Evolutionary conservation across 495 filamentous ascomycete species (phyloP).

Genomic region (Gamarada debralockiae): DNA sequence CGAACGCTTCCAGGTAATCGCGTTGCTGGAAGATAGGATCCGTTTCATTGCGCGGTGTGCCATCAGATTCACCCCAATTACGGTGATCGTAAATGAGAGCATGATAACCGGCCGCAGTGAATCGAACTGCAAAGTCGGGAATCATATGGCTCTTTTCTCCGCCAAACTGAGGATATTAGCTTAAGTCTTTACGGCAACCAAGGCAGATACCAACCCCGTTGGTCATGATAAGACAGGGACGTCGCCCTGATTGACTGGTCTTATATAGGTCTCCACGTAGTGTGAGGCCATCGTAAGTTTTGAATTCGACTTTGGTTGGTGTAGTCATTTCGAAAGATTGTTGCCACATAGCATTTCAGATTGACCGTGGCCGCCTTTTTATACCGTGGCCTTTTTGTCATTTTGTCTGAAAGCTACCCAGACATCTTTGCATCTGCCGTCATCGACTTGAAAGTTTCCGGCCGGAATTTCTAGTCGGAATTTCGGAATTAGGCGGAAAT

Average conservation of each 20-base stretch:
- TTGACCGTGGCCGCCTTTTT: too few relatives aligned
- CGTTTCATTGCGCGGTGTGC: slow-evolving; percentile 29
- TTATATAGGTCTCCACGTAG: neutral
- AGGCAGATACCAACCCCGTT: neutral
- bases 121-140: slow-evolving; percentile 26
- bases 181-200: neutral
- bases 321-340: too few relatives aligned
- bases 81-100: slow-evolving; percentile 33
- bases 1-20: slow-evolving; percentile 31
- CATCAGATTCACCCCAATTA: slow-evolving; percentile 33
- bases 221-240: neutral
- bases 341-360: too few relatives aligned
- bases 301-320: too few relatives aligned
- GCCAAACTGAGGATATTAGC: neutral
- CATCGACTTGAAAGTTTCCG: too few relatives aligned
- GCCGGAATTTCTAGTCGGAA: too few relatives aligned
- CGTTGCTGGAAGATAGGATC: slow-evolving; percentile 25
- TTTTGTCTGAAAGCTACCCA: too few relatives aligned
- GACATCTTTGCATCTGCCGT: too few relatives aligned
- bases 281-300: slow-evolving; percentile 7
- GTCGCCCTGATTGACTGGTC: neutral
- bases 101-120: slow-evolving; percentile 24
- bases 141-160: neutral
- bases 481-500: too few relatives aligned
- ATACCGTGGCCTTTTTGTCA: too few relatives aligned